A percentile compares a stretch with the other conserved stretches of the same genome.
These are phyloP conservation scores for Alliaria petiolata DNA, from an alignment of 345 rosid genomes.

Conservation along the genomic window DNA sequence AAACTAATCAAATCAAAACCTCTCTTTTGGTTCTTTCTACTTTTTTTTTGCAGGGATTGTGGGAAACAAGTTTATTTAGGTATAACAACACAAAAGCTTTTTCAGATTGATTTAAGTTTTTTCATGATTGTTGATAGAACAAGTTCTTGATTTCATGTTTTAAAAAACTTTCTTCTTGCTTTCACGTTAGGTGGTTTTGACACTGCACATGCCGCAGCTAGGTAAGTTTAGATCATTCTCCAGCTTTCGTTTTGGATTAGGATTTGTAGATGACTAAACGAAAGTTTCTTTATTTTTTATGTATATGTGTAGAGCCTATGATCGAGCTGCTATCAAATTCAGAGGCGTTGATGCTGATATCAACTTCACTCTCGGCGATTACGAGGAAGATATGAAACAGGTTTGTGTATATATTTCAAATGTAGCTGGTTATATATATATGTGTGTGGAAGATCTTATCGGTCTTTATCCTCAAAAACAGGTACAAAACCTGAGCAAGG, in stretches of 20 bases:
- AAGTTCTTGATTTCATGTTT: neutral
- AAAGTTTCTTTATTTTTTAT: neutral
- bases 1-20: too few species aligned
- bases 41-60: constrained; percentile 77
- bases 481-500: constrained; percentile 74
- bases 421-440: too few species aligned
- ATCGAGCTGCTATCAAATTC: constrained; percentile 94
- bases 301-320: constrained; percentile 65
- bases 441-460: neutral
- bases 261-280: neutral
- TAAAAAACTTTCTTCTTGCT: constrained; percentile 16
- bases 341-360: constrained; percentile 96
- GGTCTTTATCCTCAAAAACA: constrained; percentile 25
- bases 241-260: neutral
- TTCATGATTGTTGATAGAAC: neutral
- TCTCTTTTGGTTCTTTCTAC: too few species aligned
- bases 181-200: constrained; percentile 99
- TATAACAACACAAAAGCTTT: too few species aligned
- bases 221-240: constrained; percentile 37
- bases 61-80: constrained; percentile 97
- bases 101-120: too few species aligned
- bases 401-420: too few species aligned
- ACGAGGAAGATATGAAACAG: constrained; percentile 87
- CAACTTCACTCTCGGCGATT: constrained; percentile 73
- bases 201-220: constrained; percentile 98